These are phyloP conservation scores for Medicago arabica DNA, from an alignment of 306 rosid genomes.

Conservation along the genomic window DNA sequence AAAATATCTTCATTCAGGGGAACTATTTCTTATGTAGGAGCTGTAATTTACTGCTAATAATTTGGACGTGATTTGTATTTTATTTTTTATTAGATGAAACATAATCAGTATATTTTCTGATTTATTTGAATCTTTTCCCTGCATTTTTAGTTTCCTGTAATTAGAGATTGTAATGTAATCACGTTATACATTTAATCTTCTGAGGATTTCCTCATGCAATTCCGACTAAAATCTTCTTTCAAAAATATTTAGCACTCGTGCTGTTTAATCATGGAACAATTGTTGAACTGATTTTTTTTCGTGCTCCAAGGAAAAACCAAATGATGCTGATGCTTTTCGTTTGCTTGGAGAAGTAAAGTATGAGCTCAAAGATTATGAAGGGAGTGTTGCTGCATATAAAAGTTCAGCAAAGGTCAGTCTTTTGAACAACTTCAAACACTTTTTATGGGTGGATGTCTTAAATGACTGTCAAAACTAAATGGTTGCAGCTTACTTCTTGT, in stretches of 20 bases:
- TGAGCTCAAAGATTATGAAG: constrained; percentile 78
- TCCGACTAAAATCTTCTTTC: constrained; percentile 10
- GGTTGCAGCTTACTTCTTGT: constrained; percentile 20
- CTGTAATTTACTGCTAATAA: constrained; percentile 16
- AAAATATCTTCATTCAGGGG: neutral
- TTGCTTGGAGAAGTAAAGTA: constrained; percentile 93
- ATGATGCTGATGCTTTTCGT: constrained; percentile 81
- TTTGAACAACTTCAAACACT: constrained; percentile 40
- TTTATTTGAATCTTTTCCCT: neutral
- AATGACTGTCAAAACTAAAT: constrained; percentile 27
- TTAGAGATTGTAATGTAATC: constrained; percentile 9
- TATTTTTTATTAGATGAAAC: neutral
- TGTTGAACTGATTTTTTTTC: constrained; percentile 22
- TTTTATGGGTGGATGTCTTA: constrained; percentile 20
- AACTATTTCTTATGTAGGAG: constrained; percentile 11
- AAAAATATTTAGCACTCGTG: constrained; percentile 28
- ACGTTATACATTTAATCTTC: neutral
- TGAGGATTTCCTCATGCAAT: constrained; percentile 16
- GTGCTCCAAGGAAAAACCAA: constrained; percentile 66
- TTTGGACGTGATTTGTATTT: constrained; percentile 1
- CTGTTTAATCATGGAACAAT: constrained; percentile 19
- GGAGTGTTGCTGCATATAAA: constrained; percentile 83
- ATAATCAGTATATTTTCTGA: constrained; percentile 1
- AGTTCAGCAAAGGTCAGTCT: constrained; percentile 70
- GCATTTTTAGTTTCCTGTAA: neutral